Percentiles rank a stretch among this genome's conserved stretches.
Conservation (phyloP, 1,139 yeast genomes). For the Candida labiduridarum region DNA sequence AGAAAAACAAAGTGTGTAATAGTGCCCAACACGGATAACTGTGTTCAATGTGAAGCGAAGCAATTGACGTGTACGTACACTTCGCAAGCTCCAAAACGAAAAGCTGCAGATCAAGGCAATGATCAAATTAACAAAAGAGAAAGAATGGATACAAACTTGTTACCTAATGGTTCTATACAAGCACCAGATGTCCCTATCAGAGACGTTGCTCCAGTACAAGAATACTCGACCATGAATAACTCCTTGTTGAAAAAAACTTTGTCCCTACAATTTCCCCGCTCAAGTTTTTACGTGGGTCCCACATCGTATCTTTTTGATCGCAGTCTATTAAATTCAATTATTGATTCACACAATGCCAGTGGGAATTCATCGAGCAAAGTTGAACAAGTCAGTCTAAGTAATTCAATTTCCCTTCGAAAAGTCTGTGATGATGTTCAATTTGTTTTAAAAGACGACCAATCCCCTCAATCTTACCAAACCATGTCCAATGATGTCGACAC, state of each 20-base stretch:
- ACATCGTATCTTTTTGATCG: constrained; percentile 67
- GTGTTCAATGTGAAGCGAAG: constrained; percentile 70
- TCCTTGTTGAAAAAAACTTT: constrained; percentile 46
- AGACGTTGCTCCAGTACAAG: constrained; percentile 57
- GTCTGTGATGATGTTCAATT: constrained; percentile 69
- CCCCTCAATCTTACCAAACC: constrained; percentile 60
- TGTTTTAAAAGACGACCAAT: constrained; percentile 69
- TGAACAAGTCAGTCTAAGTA: constrained; percentile 66
- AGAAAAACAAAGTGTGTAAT: constrained; percentile 66
- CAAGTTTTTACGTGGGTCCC: constrained; percentile 76
- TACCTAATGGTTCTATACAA: constrained; percentile 21
- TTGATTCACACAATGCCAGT: constrained; percentile 39
- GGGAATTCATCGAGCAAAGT: constrained; percentile 32
- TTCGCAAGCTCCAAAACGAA: constrained; percentile 35
- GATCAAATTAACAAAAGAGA: constrained; percentile 21
- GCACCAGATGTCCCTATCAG: constrained; percentile 58
- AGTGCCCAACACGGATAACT: constrained; percentile 57
- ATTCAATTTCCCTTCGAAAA: constrained; percentile 61
- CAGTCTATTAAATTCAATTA: constrained; percentile 55
- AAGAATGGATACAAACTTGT: constrained; percentile 12
- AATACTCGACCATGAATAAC: constrained; percentile 55
- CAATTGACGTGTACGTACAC: constrained; percentile 64
- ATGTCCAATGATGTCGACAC: constrained; percentile 72
- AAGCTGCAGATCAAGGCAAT: constrained; percentile 21
- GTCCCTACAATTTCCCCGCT: constrained; percentile 68